Evolutionary conservation across 768 basidiomycete species (phyloP).

Genomic region (Xerocomus brunneocitrinus): DNA sequence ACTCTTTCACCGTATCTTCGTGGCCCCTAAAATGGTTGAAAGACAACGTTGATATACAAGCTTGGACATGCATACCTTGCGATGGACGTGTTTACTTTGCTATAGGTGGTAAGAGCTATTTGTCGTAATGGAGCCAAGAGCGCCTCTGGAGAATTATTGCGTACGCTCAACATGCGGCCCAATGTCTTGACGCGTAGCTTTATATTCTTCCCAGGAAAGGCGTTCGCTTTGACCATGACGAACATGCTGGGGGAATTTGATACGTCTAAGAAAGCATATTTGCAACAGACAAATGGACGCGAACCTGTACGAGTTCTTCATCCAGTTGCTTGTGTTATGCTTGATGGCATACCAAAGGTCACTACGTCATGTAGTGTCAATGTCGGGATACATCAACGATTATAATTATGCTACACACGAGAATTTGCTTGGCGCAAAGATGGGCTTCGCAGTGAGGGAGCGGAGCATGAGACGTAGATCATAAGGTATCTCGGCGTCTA

Average conservation of each 20-base stretch:
- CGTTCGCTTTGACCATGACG: constrained; percentile 30
- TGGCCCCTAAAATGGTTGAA: constrained; percentile 20
- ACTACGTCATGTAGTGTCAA: constrained; percentile 6
- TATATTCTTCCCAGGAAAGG: constrained; percentile 32
- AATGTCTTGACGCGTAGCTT: constrained; percentile 20
- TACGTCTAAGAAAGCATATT: neutral
- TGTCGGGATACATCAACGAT: neutral
- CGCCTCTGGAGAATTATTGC: constrained; percentile 23
- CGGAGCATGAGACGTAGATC: constrained; percentile 22
- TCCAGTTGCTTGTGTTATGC: constrained; percentile 30
- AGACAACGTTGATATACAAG: neutral
- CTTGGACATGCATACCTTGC: constrained; percentile 31
- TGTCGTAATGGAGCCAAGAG: constrained; percentile 37
- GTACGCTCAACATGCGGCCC: constrained; percentile 25
- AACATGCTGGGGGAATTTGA: constrained; percentile 29
- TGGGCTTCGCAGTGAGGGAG: constrained; percentile 10
- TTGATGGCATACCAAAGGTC: constrained; percentile 31
- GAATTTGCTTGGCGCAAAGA: constrained; percentile 17
- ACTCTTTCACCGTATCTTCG: constrained; percentile 28
- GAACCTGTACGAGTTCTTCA: constrained; percentile 35
- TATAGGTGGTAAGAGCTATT: constrained; percentile 35
- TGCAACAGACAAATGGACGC: neutral
- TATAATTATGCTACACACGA: constrained; percentile 16
- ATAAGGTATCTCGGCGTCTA: constrained; percentile 32
- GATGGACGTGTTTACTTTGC: constrained; percentile 33